Base-by-base conservation (phyloP, 1,284 basidiomycete genomes). In the Ustilago bromivora region DNA sequence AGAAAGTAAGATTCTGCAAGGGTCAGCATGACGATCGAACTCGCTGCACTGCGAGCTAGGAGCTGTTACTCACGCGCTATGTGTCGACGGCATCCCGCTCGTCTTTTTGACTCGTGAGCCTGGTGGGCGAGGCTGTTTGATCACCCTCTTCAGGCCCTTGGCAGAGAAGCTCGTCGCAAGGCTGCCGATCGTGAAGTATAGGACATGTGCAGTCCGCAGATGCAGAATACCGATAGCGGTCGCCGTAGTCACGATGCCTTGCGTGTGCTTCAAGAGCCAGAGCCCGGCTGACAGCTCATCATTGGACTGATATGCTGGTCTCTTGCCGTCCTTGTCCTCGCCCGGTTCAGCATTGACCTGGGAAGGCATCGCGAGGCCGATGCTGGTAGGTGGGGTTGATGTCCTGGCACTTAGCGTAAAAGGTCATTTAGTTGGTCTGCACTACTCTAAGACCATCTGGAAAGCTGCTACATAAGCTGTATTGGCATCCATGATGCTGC, bases 31-130 rank as follows among this genome's bases (percentile, higher is more conserved):
- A 32, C 32, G 19, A 11, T 59, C 6, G 43, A 36, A 10, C 17
- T 19, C 15, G n/a, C 53, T 41, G 13, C 31, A n/a, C 11, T 10
- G 5, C 34, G 13, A 19, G 41, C 11, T 10, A 11, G 19, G 28
- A 11, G 57, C 15, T 49, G n/a, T 31, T 43, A 74, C 75, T 66
- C 51, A 71, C 72, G 74, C 69, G 55, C 71, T 74, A 34, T 79
- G 78, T 12, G 78, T 79, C n/a, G 78, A 79, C 9, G 78, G 78
- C 78, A 79, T 79, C 3, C 78, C 78, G 36, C 66, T 71, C 28
- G 78, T 71, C 61, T 79, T 79, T 32, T 76, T 77, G 36, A 79
- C 73, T 34, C 55, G 62, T 7, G 71, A 71, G 6, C 78, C 78
- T 55, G 66, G 67, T 13, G 74, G 78, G 1, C 78, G 70, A 57